Evolutionary conservation across 2,329 filamentous ascomycete genomes (phyloP).

Genomic region (Arachnomyces sp.): DNA sequence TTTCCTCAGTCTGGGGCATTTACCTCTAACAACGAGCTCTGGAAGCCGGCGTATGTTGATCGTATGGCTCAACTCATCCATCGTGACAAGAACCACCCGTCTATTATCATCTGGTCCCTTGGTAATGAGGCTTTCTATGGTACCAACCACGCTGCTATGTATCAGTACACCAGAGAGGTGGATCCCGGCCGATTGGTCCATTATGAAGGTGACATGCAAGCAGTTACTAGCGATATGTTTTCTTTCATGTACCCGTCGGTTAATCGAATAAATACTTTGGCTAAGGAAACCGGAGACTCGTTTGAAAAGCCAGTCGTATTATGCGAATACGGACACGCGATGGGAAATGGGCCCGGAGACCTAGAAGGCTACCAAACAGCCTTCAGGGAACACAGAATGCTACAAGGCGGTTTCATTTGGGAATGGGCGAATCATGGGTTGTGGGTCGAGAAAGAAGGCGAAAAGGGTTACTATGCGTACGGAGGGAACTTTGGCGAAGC

Average conservation of each 20-base stretch:
- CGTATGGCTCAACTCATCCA: slow-evolving; percentile 57
- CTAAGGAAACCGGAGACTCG: slow-evolving; percentile 38
- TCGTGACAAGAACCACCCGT: slow-evolving; percentile 63
- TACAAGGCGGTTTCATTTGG: slow-evolving; percentile 63
- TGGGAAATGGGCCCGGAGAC: slow-evolving; percentile 67
- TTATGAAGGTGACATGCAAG: slow-evolving; percentile 58
- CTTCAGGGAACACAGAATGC: slow-evolving; percentile 52
- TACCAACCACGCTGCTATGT: slow-evolving; percentile 61
- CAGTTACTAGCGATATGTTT: slow-evolving; percentile 57
- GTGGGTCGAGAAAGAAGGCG: slow-evolving; percentile 35
- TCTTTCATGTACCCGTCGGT: slow-evolving; percentile 60
- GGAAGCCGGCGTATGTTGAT: slow-evolving; percentile 58
- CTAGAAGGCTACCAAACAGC: slow-evolving; percentile 60
- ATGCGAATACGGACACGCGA: slow-evolving; percentile 53
- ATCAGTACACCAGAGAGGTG: slow-evolving; percentile 50
- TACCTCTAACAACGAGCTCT: slow-evolving; percentile 25
- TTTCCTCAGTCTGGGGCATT: slow-evolving; percentile 18
- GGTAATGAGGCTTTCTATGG: slow-evolving; percentile 70
- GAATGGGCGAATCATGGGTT: slow-evolving; percentile 59
- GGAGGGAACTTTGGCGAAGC: slow-evolving; percentile 57
- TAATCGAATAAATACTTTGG: slow-evolving; percentile 44
- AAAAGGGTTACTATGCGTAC: slow-evolving; percentile 49
- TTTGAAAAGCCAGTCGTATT: slow-evolving; percentile 37
- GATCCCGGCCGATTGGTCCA: slow-evolving; percentile 56
- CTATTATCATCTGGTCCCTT: slow-evolving; percentile 65